Conservation (phyloP, 139 green algal genomes). For the Penium margaritaceum region DNA sequence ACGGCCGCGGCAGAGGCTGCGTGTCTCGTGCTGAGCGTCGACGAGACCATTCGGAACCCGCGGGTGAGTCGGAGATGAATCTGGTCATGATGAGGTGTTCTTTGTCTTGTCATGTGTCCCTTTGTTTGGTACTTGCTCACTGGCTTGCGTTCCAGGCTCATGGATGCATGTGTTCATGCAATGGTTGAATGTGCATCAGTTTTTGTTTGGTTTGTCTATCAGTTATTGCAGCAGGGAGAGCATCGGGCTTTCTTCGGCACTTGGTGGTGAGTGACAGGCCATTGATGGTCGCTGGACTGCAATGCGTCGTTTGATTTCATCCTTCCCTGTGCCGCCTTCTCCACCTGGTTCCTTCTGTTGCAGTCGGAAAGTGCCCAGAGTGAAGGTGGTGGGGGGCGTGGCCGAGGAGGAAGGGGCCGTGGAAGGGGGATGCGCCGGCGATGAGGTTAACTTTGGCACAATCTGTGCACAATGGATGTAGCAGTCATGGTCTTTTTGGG, state of each 20-base stretch:
- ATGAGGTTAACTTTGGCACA: no score
- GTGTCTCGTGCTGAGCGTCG: slow-evolving; percentile 89
- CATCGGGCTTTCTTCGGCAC: background rate
- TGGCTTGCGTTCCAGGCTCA: no score
- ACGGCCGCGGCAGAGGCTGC: slow-evolving; percentile 83
- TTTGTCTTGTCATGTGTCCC: background rate
- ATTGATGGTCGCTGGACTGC: background rate
- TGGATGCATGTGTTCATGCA: background rate
- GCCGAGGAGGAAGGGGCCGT: slow-evolving; percentile 13
- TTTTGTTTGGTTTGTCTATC: background rate
- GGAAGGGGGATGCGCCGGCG: slow-evolving; percentile 46
- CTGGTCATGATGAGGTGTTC: background rate
- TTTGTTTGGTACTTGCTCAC: background rate
- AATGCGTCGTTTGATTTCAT: background rate
- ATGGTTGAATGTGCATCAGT: background rate
- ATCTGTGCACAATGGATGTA: no score
- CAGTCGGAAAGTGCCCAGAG: slow-evolving; percentile 32
- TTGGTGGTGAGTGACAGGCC: background rate
- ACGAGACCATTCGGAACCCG: slow-evolving; percentile 94
- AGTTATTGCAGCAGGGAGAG: background rate
- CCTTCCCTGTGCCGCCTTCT: background rate
- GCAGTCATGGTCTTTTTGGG: no score
- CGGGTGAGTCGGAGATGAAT: background rate
- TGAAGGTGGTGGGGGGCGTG: slow-evolving; percentile 27
- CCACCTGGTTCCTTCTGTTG: slow-evolving; percentile 6